Evolutionary conservation across 805 yeast species (phyloP).

Genomic region (Ogataea sp.): DNA sequence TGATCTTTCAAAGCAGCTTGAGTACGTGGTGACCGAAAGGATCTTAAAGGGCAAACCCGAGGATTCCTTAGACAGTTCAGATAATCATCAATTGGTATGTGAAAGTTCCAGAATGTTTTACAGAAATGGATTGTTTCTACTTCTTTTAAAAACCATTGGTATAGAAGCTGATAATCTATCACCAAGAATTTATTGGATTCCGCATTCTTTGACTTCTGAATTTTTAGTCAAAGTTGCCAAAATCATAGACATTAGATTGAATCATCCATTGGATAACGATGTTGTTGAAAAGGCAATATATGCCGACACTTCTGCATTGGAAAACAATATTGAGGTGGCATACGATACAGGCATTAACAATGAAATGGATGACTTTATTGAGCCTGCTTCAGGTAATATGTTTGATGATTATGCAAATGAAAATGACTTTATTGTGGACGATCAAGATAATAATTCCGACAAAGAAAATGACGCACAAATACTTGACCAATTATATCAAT

Average conservation of each 20-base stretch:
- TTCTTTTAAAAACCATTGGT: neutral
- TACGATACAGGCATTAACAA: too few relatives aligned
- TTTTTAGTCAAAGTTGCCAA: too few relatives aligned
- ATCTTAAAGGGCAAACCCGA: neutral
- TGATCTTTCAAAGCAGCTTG: neutral
- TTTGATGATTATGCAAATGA: slow-evolving; percentile 5
- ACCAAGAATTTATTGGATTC: neutral
- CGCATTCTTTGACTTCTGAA: too few relatives aligned
- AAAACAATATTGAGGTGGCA: too few relatives aligned
- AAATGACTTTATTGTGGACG: slow-evolving; percentile 24
- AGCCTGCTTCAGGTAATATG: too few relatives aligned
- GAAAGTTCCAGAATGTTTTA: neutral
- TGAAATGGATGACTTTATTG: too few relatives aligned
- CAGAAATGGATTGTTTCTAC: neutral
- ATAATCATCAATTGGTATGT: neutral
- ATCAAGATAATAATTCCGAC: slow-evolving; percentile 29
- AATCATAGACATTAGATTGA: too few relatives aligned
- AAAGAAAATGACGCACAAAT: slow-evolving; percentile 1
- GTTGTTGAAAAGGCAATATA: too few relatives aligned
- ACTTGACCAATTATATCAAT: neutral
- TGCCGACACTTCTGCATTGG: too few relatives aligned
- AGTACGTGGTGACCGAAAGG: neutral
- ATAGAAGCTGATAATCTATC: neutral
- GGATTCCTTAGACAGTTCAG: too few relatives aligned
- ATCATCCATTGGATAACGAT: too few relatives aligned